phyloP scores from a whole-genome alignment of 148 eudicot species.

The Cornus controversa region DNA sequence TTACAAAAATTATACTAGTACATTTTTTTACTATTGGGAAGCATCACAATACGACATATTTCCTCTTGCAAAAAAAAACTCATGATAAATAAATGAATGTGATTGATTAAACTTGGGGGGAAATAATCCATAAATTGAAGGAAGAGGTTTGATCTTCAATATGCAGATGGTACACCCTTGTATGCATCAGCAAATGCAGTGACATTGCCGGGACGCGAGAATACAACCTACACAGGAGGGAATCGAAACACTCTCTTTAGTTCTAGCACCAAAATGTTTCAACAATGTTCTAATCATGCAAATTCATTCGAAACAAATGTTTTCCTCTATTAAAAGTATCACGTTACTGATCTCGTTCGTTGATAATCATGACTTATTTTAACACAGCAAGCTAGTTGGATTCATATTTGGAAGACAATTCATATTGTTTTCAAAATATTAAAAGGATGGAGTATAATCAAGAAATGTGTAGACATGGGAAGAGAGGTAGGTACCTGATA shows the following conservation, averaged over 20 bases:
- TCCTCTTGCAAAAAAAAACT: neutral
- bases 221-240: constrained; percentile 45
- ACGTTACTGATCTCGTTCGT: too few relatives aligned
- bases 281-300: too few relatives aligned
- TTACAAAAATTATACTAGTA: neutral
- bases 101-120: too few relatives aligned
- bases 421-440: too few relatives aligned
- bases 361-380: too few relatives aligned
- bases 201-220: constrained; percentile 77
- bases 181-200: constrained; percentile 42
- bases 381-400: too few relatives aligned
- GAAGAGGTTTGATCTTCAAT: constrained; percentile 7
- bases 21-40: neutral
- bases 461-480: neutral
- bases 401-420: too few relatives aligned
- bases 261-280: too few relatives aligned
- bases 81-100: neutral
- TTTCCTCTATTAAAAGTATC: too few relatives aligned
- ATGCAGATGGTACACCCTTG: constrained; percentile 32
- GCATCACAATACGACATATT: too few relatives aligned
- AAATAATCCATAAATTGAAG: neutral
- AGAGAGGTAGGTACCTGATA: constrained; percentile 52
- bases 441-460: neutral
- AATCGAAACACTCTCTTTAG: neutral
- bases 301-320: too few relatives aligned